phyloP scores from a whole-genome alignment of 2,329 filamentous ascomycete genomes.

The Arthroderma sp. region DNA sequence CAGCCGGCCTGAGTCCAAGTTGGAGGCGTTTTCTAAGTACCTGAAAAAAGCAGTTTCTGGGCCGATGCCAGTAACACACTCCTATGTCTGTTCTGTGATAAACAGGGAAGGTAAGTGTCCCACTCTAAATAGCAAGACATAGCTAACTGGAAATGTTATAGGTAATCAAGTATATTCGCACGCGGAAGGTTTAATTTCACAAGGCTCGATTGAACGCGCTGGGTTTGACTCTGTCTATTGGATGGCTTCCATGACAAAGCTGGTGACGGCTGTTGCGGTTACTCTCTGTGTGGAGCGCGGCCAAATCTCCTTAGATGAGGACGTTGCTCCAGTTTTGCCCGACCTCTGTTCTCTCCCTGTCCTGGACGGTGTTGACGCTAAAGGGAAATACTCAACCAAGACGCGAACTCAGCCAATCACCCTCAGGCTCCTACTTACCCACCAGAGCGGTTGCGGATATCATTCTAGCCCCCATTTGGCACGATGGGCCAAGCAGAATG shows the following conservation, averaged over 20 bases:
- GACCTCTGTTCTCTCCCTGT: too few species aligned
- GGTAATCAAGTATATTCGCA: neutral
- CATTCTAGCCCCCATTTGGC: too few species aligned
- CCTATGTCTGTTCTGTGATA: neutral
- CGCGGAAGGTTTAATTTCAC: neutral
- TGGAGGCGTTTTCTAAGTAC: neutral
- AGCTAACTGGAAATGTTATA: neutral
- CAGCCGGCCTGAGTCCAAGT: neutral
- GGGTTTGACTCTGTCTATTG: neutral
- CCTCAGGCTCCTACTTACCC: neutral
- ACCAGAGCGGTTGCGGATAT: neutral
- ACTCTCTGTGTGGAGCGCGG: neutral
- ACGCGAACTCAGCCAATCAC: too few species aligned
- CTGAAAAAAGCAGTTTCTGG: neutral
- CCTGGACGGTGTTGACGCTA: too few species aligned
- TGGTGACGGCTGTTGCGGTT: neutral
- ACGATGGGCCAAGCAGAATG: too few species aligned
- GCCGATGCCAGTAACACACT: neutral
- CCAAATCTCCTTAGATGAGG: neutral
- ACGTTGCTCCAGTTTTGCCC: neutral
- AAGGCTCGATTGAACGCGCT: neutral
- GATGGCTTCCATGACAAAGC: neutral
- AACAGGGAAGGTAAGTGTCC: neutral
- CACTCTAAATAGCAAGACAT: neutral
- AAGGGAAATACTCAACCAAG: too few species aligned